A percentile compares a stretch with the other conserved stretches of the same genome.
phyloP scores from a whole-genome alignment of 1,139 yeast genomes.

The Suhomyces yuchorum region DNA sequence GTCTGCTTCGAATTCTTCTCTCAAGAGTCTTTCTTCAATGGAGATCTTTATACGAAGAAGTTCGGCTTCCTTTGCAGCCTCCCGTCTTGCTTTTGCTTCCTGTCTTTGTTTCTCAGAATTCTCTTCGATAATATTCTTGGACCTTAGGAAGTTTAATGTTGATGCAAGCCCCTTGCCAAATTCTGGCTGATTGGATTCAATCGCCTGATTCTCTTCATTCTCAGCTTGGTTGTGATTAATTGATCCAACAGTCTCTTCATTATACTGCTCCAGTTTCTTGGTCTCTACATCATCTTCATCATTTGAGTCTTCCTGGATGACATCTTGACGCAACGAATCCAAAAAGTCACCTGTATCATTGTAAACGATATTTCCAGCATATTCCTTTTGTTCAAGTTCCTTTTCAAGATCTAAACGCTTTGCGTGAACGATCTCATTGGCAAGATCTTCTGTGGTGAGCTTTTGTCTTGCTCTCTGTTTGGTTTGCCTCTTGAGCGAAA shows the following conservation, averaged over 20 bases:
- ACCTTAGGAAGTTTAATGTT: slow-evolving; percentile 55
- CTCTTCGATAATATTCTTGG: slow-evolving; percentile 39
- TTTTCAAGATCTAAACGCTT: slow-evolving; percentile 33
- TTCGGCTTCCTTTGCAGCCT: slow-evolving; percentile 36
- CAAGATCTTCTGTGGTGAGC: slow-evolving; percentile 50
- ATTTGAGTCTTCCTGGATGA: slow-evolving; percentile 20
- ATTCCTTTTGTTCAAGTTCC: slow-evolving; percentile 22
- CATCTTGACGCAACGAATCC: slow-evolving; percentile 21
- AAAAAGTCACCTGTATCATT: slow-evolving; percentile 66
- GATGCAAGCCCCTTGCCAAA: slow-evolving; percentile 56
- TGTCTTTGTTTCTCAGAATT: slow-evolving; percentile 20
- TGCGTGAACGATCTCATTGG: slow-evolving; percentile 43
- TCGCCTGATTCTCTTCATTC: neutral
- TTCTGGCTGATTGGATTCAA: slow-evolving; percentile 21
- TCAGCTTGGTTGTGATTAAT: slow-evolving; percentile 7
- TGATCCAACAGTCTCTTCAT: slow-evolving; percentile 5
- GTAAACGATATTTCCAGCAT: slow-evolving; percentile 32
- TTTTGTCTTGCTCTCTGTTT: slow-evolving; percentile 34
- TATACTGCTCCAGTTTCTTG: slow-evolving; percentile 8
- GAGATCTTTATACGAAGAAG: slow-evolving; percentile 35
- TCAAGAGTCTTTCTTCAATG: slow-evolving; percentile 42
- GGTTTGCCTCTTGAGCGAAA: slow-evolving; percentile 43
- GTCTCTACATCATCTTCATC: slow-evolving; percentile 5
- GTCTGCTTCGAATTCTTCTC: slow-evolving; percentile 42
- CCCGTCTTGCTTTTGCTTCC: slow-evolving; percentile 26